These are phyloP conservation scores for Gonapodya prolifera DNA, from an alignment of 192 early-diverging fungal genomes.

Conservation along the genomic window DNA sequence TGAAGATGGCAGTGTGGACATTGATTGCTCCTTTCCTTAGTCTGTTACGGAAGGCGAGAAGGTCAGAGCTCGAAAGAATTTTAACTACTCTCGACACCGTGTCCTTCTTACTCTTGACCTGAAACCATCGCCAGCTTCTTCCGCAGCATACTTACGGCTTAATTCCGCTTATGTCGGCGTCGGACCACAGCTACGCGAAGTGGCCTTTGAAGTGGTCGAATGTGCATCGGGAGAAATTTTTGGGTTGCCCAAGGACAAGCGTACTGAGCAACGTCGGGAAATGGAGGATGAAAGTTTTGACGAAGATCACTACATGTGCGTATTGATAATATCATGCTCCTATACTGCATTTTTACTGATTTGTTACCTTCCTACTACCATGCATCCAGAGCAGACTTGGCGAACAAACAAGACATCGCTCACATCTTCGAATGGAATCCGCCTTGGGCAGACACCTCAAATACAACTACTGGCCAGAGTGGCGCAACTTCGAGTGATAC, in stretches of 20 bases:
- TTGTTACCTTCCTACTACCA: too few species aligned
- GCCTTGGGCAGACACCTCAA: conserved; percentile 4
- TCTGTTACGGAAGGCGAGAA: conserved; percentile 9
- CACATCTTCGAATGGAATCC: conserved; percentile 1
- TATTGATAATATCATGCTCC: background rate
- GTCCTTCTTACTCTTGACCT: background rate
- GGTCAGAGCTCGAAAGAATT: conserved; percentile 7
- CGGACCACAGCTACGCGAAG: conserved; percentile 42
- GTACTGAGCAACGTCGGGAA: conserved; percentile 47
- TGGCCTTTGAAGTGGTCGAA: conserved; percentile 38
- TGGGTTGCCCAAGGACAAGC: conserved; percentile 25
- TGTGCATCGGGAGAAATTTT: conserved; percentile 23
- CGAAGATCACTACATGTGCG: conserved; percentile 78
- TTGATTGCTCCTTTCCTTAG: conserved; percentile 8
- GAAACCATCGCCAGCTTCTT: conserved; percentile 2
- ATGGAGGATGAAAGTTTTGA: conserved; percentile 80
- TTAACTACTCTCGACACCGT: too few species aligned
- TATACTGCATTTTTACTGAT: too few species aligned
- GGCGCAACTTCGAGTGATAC: background rate
- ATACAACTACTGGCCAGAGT: background rate
- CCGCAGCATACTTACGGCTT: conserved; percentile 59
- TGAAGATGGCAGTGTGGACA: conserved; percentile 17
- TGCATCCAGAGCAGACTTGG: background rate
- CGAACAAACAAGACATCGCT: background rate
- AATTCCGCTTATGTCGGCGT: conserved; percentile 70